Evolutionary conservation across 495 filamentous ascomycete species (phyloP), one percentile per base, ranked within the genome.

Genomic region (Geoglossum glabrum): DNA sequence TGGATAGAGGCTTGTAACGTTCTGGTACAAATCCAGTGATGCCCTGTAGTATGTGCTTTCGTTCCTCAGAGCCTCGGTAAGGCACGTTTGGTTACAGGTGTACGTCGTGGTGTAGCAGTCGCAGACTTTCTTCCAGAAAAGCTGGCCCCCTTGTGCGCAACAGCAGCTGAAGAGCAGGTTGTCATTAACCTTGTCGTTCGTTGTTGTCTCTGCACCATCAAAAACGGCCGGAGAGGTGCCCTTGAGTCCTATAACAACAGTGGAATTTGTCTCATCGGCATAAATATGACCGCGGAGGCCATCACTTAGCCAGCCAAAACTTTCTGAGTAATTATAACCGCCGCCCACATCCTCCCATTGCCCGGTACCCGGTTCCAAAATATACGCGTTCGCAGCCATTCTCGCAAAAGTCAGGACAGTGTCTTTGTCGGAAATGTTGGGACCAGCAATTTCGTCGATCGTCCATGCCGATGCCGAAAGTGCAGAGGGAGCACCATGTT

Each of bases 101-200:
- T 86, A 97, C 1, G 87, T 84, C 4, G 78, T 75, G 15, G 79
- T 84, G 62, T 85, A 84, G 67, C 92, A 98, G 65, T 95, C 84
- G 66, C 92, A 98, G 47, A 93, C 87, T 64, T 92, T 83, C 56
- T 81, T 80, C 84, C 87, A 95, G 25, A 87, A 78, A 45, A 54
- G 84, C 17, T 86, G 85, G 0, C 87, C 86, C 59, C 93, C 87
- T 71, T 96, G 86, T 11, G 80, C 92, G 71, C 92, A 98, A 66
- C 92, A 98, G 71, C 92, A 98, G 65, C 90, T 89, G 72, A 95
- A 95, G 67, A 90, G 93, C 9, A 98, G 77, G 65, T 98, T 98
- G 67, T 98, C 92, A 66, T 98, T 98, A 52, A 86, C 72, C 69
- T 98, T 98, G 70, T 98, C 92, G 64, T 95, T 96, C 4, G 89